Conservation (phyloP, 257 asterid genomes). For the Cordia subcordata region DNA sequence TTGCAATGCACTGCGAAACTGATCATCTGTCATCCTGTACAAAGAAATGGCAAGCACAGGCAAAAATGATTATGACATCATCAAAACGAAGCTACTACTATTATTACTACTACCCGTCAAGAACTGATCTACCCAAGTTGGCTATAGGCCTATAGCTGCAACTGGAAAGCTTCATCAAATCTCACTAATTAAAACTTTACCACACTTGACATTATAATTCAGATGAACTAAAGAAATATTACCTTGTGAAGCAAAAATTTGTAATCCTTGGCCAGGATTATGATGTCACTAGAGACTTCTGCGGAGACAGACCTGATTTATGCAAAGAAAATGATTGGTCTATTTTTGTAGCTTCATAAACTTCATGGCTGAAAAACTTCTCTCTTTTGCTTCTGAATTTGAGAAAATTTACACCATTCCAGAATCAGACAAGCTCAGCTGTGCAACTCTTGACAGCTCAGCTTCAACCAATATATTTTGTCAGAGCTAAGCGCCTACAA, state of each 20-base stretch:
- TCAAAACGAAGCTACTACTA: no score
- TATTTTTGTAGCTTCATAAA: slow-evolving; percentile 41
- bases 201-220: neutral
- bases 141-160: no score
- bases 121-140: no score
- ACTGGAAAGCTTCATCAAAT: no score
- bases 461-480: slow-evolving; percentile 39
- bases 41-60: no score
- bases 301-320: slow-evolving; percentile 61
- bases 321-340: neutral
- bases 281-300: slow-evolving; percentile 66
- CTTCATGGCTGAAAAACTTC: slow-evolving; percentile 33
- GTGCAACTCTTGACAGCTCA: slow-evolving; percentile 22
- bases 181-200: neutral
- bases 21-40: no score
- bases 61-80: no score
- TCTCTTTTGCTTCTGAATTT: neutral
- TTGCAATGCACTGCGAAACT: no score
- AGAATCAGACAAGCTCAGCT: slow-evolving; percentile 23
- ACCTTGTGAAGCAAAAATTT: slow-evolving; percentile 75
- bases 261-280: slow-evolving; percentile 58
- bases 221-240: slow-evolving; percentile 1
- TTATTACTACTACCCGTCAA: no score
- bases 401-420: slow-evolving; percentile 19
- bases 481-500: slow-evolving; percentile 18